Conservation (phyloP, 768 basidiomycete species). For the Termitomyces eurrhizus region DNA sequence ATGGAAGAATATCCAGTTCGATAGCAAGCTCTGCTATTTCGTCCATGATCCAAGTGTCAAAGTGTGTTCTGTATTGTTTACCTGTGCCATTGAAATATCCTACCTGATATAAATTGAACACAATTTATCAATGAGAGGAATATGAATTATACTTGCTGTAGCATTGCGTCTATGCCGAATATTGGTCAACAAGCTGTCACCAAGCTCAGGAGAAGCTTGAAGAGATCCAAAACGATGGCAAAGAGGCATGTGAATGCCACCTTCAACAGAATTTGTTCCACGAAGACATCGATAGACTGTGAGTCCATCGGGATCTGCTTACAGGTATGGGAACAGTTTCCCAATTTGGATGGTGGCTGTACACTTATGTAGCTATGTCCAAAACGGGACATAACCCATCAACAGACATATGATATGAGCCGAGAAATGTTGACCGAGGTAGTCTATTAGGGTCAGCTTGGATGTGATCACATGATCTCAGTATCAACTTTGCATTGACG, state of each 20-base stretch:
- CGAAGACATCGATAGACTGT: no score
- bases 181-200: not conserved
- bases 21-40: not conserved
- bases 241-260: conserved; percentile 3
- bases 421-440: no score
- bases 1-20: not conserved
- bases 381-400: no score
- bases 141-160: not conserved
- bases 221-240: conserved; percentile 1
- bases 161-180: not conserved
- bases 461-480: no score
- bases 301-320: no score
- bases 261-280: not conserved
- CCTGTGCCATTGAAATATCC: conserved; percentile 4
- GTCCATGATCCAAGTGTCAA: not conserved
- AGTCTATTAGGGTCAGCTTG: no score
- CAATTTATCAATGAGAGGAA: not conserved
- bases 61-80: not conserved
- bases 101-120: not conserved
- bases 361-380: no score
- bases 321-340: no score
- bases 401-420: no score
- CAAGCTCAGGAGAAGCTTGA: not conserved
- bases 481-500: no score
- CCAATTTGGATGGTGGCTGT: no score